Base-by-base conservation (phyloP, 208 protist species). In the Acanthamoeba sp. region DNA sequence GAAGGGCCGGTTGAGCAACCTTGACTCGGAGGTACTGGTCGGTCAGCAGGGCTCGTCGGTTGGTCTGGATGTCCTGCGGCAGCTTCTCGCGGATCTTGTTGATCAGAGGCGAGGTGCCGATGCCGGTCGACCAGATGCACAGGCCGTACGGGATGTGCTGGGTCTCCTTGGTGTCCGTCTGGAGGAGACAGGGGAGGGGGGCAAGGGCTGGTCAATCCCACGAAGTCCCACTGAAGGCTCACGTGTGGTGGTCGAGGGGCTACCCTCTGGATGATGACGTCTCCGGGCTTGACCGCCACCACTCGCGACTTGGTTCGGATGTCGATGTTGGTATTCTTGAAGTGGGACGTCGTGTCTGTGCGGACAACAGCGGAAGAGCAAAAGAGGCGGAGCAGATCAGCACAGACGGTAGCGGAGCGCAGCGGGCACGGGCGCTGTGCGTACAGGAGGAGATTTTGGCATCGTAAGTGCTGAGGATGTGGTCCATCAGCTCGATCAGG, bases 101-200 rank as follows among this genome's bases (percentile, higher is more conserved):
- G 48, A 91, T 52, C 38, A 91, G 38, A 0, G 85, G 85, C 5
- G 57, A 73, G 3, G 85, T 64, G 57, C 59, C 85, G 36, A 91
- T 91, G n/a, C 85, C 90, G n/a, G 90, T 82, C 27, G 90, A 55
- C 90, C 90, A 93, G 45, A 93, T 59, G 90, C 90, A 93, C 40
- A 93, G 45, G 4, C 90, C 90, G 50, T 69, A 93, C 18, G 90
- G 90, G 29, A 93, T 82, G 29, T 76, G 59, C 45, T 93, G 69
- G 29, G 34, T 82, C 32, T 93, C 55, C 45, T 93, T 93, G 48
- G 90, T 85, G 45, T 93, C 55, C 24, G 73, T 93, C 90, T 85
- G 38, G 38, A 22, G n/a, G 27, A 34, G 5, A 73, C 0, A 36
- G 9, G 38, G 14, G 9, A 38, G 10, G 14, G 16, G 14, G 20